phyloP scores from a whole-genome alignment of 169 alveolate species.

The Plasmodium vivax region DNA sequence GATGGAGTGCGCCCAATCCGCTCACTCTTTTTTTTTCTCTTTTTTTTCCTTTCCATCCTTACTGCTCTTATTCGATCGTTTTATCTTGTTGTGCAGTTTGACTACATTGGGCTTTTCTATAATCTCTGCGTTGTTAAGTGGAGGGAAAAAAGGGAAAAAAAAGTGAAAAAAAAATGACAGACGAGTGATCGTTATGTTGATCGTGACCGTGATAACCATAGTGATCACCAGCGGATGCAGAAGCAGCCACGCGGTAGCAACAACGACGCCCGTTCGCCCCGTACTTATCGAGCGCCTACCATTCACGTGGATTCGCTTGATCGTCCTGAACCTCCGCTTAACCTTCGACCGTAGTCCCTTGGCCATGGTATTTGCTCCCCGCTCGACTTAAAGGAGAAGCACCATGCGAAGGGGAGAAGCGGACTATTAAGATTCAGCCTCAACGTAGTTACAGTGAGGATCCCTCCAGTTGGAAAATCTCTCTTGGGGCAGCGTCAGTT shows the following conservation, averaged over 20 bases:
- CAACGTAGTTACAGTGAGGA: background rate
- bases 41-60: background rate
- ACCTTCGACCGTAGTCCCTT: conserved; percentile 87
- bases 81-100: conserved; percentile 35
- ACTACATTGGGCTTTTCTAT: conserved; percentile 40
- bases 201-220: background rate
- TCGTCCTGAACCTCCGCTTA: conserved; percentile 84
- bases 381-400: background rate
- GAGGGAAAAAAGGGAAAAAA: background rate
- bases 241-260: background rate
- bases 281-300: conserved; percentile 66
- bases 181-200: background rate
- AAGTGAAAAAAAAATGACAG: background rate
- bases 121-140: conserved; percentile 6
- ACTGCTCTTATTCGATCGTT: conserved; percentile 29
- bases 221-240: background rate
- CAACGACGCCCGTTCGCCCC: background rate
- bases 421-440: background rate
- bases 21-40: background rate
- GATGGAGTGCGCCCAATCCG: background rate
- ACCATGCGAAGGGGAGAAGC: no score
- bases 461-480: background rate
- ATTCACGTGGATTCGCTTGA: conserved; percentile 80
- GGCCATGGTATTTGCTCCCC: conserved; percentile 74
- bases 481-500: background rate